A percentile compares a stretch with the other conserved stretches of the same genome.
Conservation (phyloP, 1,284 basidiomycete species). For the Mycena citricolor region DNA sequence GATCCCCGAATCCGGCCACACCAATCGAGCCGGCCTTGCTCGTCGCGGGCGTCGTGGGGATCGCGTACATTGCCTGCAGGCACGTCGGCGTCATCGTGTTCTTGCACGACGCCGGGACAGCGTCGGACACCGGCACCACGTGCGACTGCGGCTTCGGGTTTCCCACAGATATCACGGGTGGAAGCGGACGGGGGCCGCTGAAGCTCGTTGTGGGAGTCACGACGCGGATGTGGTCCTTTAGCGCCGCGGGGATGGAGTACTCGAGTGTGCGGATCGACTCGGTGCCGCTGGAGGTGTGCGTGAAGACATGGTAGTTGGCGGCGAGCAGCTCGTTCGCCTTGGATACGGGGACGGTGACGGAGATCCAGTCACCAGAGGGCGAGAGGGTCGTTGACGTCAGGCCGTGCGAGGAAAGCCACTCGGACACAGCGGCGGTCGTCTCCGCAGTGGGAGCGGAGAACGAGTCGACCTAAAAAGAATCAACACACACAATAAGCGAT, state of each 20-base stretch:
- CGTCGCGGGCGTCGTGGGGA: conserved; percentile 36
- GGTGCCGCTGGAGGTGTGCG: conserved; percentile 33
- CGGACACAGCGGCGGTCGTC: conserved; percentile 39
- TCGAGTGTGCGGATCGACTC: conserved; percentile 38
- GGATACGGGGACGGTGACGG: conserved; percentile 41
- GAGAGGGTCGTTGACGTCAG: conserved; percentile 33
- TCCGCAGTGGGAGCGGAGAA: conserved; percentile 42
- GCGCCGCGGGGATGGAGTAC: conserved; percentile 41
- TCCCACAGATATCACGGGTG: conserved; percentile 28
- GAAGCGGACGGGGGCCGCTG: conserved; percentile 7
- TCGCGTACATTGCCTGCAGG: conserved; percentile 43
- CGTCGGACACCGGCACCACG: not conserved
- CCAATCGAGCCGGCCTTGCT: conserved; percentile 39
- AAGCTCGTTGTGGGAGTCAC: conserved; percentile 43
- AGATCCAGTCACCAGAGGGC: conserved; percentile 44
- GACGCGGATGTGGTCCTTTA: conserved; percentile 41
- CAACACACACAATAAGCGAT: not conserved
- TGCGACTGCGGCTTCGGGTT: not conserved
- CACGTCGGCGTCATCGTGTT: conserved; percentile 42
- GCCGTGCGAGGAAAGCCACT: conserved; percentile 45
- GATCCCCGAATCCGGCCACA: conserved; percentile 39
- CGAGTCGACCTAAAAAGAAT: conserved; percentile 18
- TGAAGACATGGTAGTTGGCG: conserved; percentile 41
- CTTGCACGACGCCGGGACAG: conserved; percentile 5
- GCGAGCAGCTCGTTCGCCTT: conserved; percentile 45